A percentile compares a stretch with the other conserved stretches of the same genome.
Evolutionary conservation across 495 filamentous ascomycete genomes (phyloP).

Genomic region (Massariosphaeria phaeospora): DNA sequence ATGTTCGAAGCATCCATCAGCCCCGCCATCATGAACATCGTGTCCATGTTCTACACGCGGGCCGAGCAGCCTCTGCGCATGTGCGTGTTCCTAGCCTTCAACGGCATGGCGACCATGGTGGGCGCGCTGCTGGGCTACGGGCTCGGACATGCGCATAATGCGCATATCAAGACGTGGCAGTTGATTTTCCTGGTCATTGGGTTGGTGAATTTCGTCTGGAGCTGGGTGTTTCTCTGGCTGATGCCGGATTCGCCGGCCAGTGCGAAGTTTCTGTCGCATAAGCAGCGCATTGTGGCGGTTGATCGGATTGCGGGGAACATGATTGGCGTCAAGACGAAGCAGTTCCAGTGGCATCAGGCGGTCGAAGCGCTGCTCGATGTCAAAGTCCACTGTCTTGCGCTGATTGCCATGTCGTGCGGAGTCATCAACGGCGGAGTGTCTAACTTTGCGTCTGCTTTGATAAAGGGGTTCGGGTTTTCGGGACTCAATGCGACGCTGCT

Average conservation of each 20-base stretch:
- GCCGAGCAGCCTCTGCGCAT: constrained; percentile 53
- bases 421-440: constrained; percentile 54
- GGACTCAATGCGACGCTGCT: constrained; percentile 49
- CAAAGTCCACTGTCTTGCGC: constrained; percentile 59
- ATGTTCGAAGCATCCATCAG: constrained; percentile 52
- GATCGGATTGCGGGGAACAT: constrained; percentile 31
- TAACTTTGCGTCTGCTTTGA: constrained; percentile 59
- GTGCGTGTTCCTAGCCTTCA: constrained; percentile 34
- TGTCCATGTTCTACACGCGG: constrained; percentile 51
- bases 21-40: constrained; percentile 37
- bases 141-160: constrained; percentile 33
- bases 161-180: constrained; percentile 30
- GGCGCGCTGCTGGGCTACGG: constrained; percentile 55
- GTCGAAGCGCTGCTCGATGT: constrained; percentile 54
- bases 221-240: constrained; percentile 38
- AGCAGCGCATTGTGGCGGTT: constrained; percentile 31
- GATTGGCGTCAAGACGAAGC: constrained; percentile 34
- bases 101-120: constrained; percentile 29
- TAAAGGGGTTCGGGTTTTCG: constrained; percentile 58
- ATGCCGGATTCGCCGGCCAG: constrained; percentile 50
- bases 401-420: constrained; percentile 55
- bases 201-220: constrained; percentile 46
- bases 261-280: constrained; percentile 37
- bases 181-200: constrained; percentile 42
- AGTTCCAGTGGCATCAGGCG: constrained; percentile 44